Evolutionary conservation across 2,329 filamentous ascomycete genomes (phyloP), one percentile per base, ranked within the genome.

Genomic region (Graphiopsis chlorocephala): DNA sequence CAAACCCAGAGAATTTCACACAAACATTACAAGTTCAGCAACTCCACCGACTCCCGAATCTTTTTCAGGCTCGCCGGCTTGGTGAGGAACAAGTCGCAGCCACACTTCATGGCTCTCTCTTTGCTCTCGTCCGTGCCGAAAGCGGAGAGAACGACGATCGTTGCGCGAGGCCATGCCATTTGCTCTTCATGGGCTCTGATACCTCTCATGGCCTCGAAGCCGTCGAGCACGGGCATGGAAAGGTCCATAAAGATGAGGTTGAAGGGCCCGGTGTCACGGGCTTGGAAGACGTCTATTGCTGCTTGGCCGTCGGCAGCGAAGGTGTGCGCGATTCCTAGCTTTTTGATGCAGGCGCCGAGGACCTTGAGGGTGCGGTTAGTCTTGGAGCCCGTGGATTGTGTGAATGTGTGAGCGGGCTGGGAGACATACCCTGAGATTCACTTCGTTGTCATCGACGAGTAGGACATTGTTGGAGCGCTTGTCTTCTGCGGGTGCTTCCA

Each of bases 191-290:
- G 53, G 2, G 35, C 57, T 1, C 71, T 69, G 1, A 73, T 72
- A 3, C 45, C 28, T 11, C 64, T 53, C 11, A 69, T 66, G 8
- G 68, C 67, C 26, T 71, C 69, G 47, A 66, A 70, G 6, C 69
- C 70, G 17, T 71, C 64, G 67, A 72, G 68, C 7, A 68, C 50
- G 0, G 71, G 71, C 71, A 73, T 73, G 14, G 56, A 65, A 1
- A 73, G 65, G 31, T 71, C 81, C 80, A 84, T 83, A 17, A 83
- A 76, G 4, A 84, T 78, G 50, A 82, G 76, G 52, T 78, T 78
- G 53, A 64, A 65, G 28, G 63, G 25, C 14, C 28, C 38, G 25
- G 35, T n/a, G 29, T 45, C 31, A 1, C 55, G 33, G 67, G 50
- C 35, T 77, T 71, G 25, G 55, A 78, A 38, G 3, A 14, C 35